A percentile compares a stretch with the other conserved stretches of the same genome.
These are phyloP conservation scores for Macrolepiota albuminosa DNA, from an alignment of 768 basidiomycete genomes.

Conservation along the genomic window DNA sequence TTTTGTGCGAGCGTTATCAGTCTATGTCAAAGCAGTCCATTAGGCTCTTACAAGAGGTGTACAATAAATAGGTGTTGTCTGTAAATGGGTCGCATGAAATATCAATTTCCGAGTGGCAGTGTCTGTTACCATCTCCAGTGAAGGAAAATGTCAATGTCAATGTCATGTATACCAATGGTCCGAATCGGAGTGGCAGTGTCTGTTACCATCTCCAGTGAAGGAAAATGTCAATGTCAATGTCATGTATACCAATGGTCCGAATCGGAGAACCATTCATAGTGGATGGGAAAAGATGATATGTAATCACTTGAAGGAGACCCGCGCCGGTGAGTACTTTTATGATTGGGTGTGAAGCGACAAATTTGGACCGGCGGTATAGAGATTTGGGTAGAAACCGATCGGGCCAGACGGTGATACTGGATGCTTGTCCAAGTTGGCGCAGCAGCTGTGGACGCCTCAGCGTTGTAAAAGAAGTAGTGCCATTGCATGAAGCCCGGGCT, in stretches of 20 bases:
- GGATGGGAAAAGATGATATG: not conserved
- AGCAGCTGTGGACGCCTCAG: not conserved
- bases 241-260: too few species aligned
- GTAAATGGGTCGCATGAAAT: not conserved
- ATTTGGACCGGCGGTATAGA: not conserved
- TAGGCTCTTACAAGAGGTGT: not conserved
- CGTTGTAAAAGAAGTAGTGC: not conserved
- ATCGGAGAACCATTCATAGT: not conserved
- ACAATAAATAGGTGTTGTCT: not conserved
- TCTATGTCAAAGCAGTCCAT: not conserved
- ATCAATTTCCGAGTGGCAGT: not conserved
- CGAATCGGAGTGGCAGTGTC: not conserved
- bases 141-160: not conserved
- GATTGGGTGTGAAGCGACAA: not conserved
- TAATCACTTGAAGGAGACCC: not conserved
- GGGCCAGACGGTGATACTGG: not conserved
- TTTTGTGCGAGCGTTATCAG: not conserved
- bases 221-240: not conserved
- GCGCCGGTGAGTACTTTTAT: not conserved
- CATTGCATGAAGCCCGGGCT: not conserved
- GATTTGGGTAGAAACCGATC: not conserved
- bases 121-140: not conserved
- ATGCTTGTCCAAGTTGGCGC: not conserved
- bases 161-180: not conserved
- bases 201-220: not conserved